Percentiles rank a stretch among this genome's conserved stretches.
These are phyloP conservation scores for Fusarium sp. DNA, from an alignment of 2,329 filamentous ascomycete genomes.

Conservation along the genomic window DNA sequence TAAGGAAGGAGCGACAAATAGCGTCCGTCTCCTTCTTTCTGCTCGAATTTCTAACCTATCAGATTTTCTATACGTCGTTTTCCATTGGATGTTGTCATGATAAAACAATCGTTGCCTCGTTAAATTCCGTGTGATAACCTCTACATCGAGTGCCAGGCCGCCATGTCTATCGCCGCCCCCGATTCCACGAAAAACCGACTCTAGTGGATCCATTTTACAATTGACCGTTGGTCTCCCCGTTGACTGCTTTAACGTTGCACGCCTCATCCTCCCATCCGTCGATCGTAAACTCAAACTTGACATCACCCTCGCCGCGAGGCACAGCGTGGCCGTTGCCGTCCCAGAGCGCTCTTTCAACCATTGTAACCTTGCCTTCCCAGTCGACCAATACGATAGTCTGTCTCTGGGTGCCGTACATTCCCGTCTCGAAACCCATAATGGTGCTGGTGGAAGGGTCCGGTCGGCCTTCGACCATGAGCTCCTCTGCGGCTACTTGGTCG, in stretches of 20 bases:
- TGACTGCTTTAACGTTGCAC: not conserved
- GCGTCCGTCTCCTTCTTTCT: not conserved
- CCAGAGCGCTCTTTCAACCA: slow-evolving; percentile 70
- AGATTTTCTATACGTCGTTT: slow-evolving; percentile 4
- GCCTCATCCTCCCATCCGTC: slow-evolving; percentile 60
- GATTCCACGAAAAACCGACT: not conserved
- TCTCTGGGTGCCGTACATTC: slow-evolving; percentile 73
- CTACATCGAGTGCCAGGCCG: not conserved
- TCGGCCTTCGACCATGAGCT: slow-evolving; percentile 51
- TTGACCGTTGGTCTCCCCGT: slow-evolving; percentile 10
- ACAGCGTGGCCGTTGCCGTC: slow-evolving; percentile 68
- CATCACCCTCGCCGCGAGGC: slow-evolving; percentile 65
- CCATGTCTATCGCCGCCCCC: not conserved
- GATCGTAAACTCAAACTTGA: slow-evolving; percentile 67
- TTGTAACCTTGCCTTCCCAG: slow-evolving; percentile 71
- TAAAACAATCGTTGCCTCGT: not conserved
- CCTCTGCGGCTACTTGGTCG: slow-evolving; percentile 52
- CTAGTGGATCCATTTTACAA: not conserved
- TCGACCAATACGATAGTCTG: slow-evolving; percentile 73
- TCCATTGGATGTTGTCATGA: not conserved
- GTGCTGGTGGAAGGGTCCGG: slow-evolving; percentile 51
- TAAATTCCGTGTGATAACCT: not conserved
- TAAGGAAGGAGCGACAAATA: slow-evolving; percentile 13
- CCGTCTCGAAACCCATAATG: slow-evolving; percentile 63
- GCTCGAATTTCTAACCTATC: not conserved